phyloP scores from a whole-genome alignment of 495 filamentous ascomycete species.

The Pyrenula massariospora region DNA sequence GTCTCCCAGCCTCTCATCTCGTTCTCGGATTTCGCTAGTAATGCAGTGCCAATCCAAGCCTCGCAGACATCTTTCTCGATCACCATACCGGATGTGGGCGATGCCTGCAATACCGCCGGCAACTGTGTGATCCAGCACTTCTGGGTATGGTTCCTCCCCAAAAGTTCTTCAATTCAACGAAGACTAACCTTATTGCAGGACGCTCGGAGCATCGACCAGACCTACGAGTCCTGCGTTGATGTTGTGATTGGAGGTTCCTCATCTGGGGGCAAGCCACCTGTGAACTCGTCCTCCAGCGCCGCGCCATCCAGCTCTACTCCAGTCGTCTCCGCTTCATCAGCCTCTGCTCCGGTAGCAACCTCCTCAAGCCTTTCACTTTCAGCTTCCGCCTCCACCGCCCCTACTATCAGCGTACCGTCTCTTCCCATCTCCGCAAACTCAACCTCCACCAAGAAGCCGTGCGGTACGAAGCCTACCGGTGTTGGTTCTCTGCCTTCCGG shows the following conservation, averaged over 20 bases:
- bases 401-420: not conserved
- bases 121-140: constrained; percentile 59
- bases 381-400: no score
- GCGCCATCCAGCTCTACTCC: not conserved
- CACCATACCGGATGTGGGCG: constrained; percentile 49
- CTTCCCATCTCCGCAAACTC: not conserved
- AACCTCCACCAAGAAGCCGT: not conserved
- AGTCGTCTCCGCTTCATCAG: not conserved
- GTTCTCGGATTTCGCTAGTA: constrained; percentile 47
- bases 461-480: not conserved
- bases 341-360: not conserved
- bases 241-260: constrained; percentile 38
- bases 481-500: not conserved
- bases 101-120: constrained; percentile 45
- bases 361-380: not conserved
- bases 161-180: no score
- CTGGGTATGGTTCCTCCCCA: constrained; percentile 29
- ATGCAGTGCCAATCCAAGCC: constrained; percentile 24
- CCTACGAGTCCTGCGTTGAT: constrained; percentile 64
- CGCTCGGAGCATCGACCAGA: constrained; percentile 52
- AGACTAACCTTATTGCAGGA: no score
- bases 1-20: constrained; percentile 45
- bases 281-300: not conserved
- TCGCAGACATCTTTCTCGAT: constrained; percentile 54
- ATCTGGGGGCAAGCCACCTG: not conserved